phyloP scores from a whole-genome alignment of 2,329 filamentous ascomycete species.

The Blastomyces percursus region DNA sequence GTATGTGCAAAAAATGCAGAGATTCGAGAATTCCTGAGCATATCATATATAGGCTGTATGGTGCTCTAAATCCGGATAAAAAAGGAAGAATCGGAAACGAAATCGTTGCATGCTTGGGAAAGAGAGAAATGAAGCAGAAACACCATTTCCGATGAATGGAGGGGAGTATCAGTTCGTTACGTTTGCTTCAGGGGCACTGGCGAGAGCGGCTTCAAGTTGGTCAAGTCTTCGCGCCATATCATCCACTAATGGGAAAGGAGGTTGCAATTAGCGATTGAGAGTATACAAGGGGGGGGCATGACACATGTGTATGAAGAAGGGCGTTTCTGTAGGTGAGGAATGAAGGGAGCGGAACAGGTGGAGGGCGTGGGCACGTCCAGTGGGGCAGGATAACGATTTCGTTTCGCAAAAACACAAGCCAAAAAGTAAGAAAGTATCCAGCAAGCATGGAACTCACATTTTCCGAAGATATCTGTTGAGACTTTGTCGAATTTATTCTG shows the following conservation, averaged over 20 bases:
- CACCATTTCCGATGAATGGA: slow-evolving; percentile 7
- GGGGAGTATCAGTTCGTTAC: slow-evolving; percentile 22
- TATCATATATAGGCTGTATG: not conserved
- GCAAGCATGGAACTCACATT: slow-evolving; percentile 49
- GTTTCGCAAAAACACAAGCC: not conserved
- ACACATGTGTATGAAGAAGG: not conserved
- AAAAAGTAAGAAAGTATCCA: not conserved
- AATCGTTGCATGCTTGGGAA: not conserved
- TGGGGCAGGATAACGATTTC: not conserved
- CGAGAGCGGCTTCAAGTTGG: slow-evolving; percentile 64
- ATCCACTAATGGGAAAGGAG: slow-evolving; percentile 55
- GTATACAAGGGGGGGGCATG: not conserved
- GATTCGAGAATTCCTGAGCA: not conserved
- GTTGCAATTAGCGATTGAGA: not conserved
- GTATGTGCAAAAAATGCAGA: not conserved
- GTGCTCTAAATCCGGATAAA: not conserved
- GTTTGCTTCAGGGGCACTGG: slow-evolving; percentile 39
- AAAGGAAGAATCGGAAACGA: not conserved
- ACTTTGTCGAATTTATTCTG: slow-evolving; percentile 77
- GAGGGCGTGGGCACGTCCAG: not conserved
- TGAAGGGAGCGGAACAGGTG: not conserved
- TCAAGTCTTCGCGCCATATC: slow-evolving; percentile 84
- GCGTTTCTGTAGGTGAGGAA: not conserved
- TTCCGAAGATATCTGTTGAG: slow-evolving; percentile 76
- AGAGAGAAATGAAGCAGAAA: slow-evolving; percentile 13